These are phyloP conservation scores for Podospora tetraspora DNA, from an alignment of 495 filamentous ascomycete genomes.

Conservation along the genomic window DNA sequence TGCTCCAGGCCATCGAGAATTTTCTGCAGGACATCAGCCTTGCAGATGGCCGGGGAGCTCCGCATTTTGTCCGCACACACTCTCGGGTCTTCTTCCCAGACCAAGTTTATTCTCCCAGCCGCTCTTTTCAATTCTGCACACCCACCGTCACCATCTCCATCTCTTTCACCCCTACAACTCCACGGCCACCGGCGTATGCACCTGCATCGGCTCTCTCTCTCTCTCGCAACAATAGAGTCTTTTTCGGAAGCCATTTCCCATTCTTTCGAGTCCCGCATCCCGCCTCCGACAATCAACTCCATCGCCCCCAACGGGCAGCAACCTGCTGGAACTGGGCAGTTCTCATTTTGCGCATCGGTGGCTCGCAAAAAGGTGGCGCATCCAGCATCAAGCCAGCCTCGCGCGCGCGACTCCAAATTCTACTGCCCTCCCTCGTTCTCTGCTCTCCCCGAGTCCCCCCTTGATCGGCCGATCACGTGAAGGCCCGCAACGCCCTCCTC, in stretches of 20 bases:
- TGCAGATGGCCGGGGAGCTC: constrained; percentile 4
- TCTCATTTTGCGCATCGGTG: not conserved
- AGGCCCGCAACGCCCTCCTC: not conserved
- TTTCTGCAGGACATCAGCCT: constrained; percentile 12
- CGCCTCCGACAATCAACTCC: not conserved
- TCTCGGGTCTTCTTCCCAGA: not conserved
- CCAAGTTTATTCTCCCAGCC: not conserved
- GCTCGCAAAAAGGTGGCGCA: not conserved
- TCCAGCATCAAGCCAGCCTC: not conserved
- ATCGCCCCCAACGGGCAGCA: not conserved
- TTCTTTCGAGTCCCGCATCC: not conserved
- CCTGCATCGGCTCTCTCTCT: not conserved
- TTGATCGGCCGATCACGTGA: not conserved
- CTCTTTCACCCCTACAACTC: not conserved
- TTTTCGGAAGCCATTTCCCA: not conserved
- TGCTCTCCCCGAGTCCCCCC: not conserved
- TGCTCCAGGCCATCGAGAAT: constrained; percentile 7
- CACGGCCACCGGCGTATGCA: not conserved
- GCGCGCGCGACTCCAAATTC: not conserved
- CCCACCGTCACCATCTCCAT: not conserved
- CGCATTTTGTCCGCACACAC: constrained; percentile 2
- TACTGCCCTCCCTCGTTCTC: not conserved
- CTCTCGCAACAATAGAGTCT: not conserved
- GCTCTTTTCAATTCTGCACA: not conserved
- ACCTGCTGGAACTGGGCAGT: not conserved